Conservation (phyloP, 768 basidiomycete species). For the Hygrophoropsis aurantiaca region DNA sequence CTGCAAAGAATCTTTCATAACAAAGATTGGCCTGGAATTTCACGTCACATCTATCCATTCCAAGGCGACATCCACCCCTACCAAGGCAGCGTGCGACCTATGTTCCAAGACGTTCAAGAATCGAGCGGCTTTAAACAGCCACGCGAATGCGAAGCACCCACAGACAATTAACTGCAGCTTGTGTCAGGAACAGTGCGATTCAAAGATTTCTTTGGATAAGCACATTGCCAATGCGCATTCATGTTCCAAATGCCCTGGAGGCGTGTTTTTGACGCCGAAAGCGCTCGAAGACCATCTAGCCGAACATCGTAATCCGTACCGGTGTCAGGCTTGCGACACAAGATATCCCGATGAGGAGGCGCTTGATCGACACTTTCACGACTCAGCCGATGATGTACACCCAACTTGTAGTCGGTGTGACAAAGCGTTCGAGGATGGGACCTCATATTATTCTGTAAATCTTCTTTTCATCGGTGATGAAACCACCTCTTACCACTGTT, state of each 20-base stretch:
- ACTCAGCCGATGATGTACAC: slow-evolving; percentile 33
- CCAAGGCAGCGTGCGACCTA: neutral
- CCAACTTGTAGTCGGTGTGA: slow-evolving; percentile 35
- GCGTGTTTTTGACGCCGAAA: slow-evolving; percentile 23
- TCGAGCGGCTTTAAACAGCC: slow-evolving; percentile 7
- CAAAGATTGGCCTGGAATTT: slow-evolving; percentile 17
- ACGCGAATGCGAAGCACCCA: neutral
- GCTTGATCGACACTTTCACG: slow-evolving; percentile 39
- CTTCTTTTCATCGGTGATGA: neutral
- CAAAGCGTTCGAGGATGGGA: slow-evolving; percentile 34
- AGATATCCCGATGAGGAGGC: slow-evolving; percentile 32
- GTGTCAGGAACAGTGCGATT: slow-evolving; percentile 20
- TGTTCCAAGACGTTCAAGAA: slow-evolving; percentile 9
- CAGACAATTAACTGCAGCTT: slow-evolving; percentile 17
- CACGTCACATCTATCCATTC: slow-evolving; percentile 26
- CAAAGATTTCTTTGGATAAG: slow-evolving; percentile 27
- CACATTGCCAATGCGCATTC: slow-evolving; percentile 30
- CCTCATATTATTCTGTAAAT: slow-evolving; percentile 29
- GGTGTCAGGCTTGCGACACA: slow-evolving; percentile 20
- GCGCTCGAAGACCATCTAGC: slow-evolving; percentile 28
- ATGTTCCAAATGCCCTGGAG: slow-evolving; percentile 32
- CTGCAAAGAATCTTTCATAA: slow-evolving; percentile 23
- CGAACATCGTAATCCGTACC: slow-evolving; percentile 26
- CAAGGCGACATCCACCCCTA: slow-evolving; percentile 7
- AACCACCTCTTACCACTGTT: slow-evolving; percentile 1